Base-by-base conservation (phyloP, 805 yeast genomes). In the Candida namnaoensis region DNA sequence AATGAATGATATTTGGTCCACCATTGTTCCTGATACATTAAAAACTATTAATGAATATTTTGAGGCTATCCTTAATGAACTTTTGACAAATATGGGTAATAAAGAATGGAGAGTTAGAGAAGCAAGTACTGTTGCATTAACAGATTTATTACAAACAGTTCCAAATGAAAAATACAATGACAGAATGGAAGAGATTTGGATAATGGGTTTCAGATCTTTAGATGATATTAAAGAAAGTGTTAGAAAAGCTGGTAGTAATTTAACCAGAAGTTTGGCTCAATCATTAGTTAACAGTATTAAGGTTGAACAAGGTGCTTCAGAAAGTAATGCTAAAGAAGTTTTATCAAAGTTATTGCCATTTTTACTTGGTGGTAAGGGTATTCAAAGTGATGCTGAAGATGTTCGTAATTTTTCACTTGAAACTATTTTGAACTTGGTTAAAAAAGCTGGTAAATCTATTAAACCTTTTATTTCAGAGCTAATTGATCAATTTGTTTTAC, bases 141-240 rank as follows among this genome's bases (percentile, higher is more conserved):
- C 75, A 30, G 88, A 87, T 48, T 60, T 91, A 15, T 60, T 93
- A 12, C 83, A 80, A 46, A 69, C 78, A n/a, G 68, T 73, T 25
- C 70, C 80, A 0, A 38, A 50, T 36, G 77, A 74, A 10, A 63
- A 57, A 12, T 82, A 81, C 50, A 75, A 75, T 33, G 48, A 54
- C 10, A 54, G 64, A 9, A 53, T 83, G 44, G 82, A 84, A 44
- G 78, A 77, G 5, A 76, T 91, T 30, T 91, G 97, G 97, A 68
- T 72, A 5, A 80, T 86, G 84, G 80, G 90, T 38, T 90, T 91
- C 64, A 73, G 99, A 53, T 76, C 78, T 0, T 76, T 91, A 74
- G 99, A 91, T 63, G 98, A 91, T 64, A 87, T 91, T 44, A 93
- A 93, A 59, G 96, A 87, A 33, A 84, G 95, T 62, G 96, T 93